Base-by-base conservation (phyloP, 805 yeast genomes). In the Yueomyces sinensis region DNA sequence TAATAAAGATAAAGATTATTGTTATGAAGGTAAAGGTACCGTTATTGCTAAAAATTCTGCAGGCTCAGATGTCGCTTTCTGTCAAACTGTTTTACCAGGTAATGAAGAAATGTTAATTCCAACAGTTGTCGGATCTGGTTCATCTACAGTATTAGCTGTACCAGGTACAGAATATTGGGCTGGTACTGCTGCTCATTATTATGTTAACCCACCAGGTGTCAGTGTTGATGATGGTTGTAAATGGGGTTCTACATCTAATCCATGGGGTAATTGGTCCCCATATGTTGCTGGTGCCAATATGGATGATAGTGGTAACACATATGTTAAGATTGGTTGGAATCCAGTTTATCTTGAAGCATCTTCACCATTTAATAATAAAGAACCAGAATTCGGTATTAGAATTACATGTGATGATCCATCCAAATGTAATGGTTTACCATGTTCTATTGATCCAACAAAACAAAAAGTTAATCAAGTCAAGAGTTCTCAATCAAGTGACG, bases 31-130 rank as follows among this genome's bases (percentile, higher is more conserved):
- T 37, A 70, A 72, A 42, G 89, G 83, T 25, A 72, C 89, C 14
- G 76, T 82, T n/a, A 46, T 56, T 23, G 81, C 72, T 17, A 49
- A 63, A 37, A 82, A 82, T 63, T 46, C 54, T 9, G 75, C 79
- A 14, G 62, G 63, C 30, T 63, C 70, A 37, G 65, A 65, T 29
- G 86, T 83, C 43, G 87, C 95, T 6, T 74, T 84, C 58, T 84
- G 95, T 57, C 95, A 86, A 62, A 84, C 95, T 7, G 94, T 86
- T 5, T 66, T 86, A 37, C 95, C 95, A 17, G 95, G 95, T 45
- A 82, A 83, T 57, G 95, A 84, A 62, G 94, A 84, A 46, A 84
- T 84, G 95, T 65, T 83, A 54, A 83, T 86, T 44, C 95, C 95
- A 40, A 83, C 93, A 17, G 54, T 66, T 35, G 74, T 45, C 3